Evolutionary conservation across 2,329 filamentous ascomycete genomes (phyloP).

Genomic region (Phoma sp.): DNA sequence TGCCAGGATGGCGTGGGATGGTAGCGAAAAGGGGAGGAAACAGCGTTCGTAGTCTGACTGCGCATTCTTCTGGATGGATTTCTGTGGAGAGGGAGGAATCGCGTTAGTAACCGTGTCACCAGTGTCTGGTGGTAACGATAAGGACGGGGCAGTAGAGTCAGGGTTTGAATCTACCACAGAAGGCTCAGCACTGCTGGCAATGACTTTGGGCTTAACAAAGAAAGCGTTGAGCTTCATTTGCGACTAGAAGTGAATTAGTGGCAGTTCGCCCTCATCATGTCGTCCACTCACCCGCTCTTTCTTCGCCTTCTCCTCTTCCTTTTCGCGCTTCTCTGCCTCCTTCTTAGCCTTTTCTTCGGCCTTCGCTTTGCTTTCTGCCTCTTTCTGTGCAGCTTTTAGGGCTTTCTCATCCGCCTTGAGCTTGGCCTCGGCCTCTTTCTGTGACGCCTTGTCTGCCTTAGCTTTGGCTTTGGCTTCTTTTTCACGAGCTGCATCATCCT

Average conservation of each 20-base stretch:
- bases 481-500: constrained; percentile 47
- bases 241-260: constrained; percentile 39
- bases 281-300: constrained; percentile 49
- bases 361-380: constrained; percentile 45
- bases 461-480: constrained; percentile 49
- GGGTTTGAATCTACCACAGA: constrained; percentile 41
- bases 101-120: constrained; percentile 34
- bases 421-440: constrained; percentile 45
- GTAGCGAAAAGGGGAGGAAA: constrained; percentile 84
- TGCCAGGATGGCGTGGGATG: constrained; percentile 75
- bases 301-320: constrained; percentile 46
- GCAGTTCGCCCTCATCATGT: constrained; percentile 12
- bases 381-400: constrained; percentile 42
- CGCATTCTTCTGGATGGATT: constrained; percentile 36
- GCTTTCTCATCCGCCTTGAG: constrained; percentile 47
- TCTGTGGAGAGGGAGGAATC: constrained; percentile 44
- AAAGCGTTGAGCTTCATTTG: constrained; percentile 54
- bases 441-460: constrained; percentile 44
- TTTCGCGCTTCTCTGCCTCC: constrained; percentile 56
- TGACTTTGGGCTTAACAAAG: constrained; percentile 51
- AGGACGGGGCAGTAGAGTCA: constrained; percentile 36
- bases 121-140: constrained; percentile 35
- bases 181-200: constrained; percentile 36
- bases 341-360: constrained; percentile 51
- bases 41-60: constrained; percentile 60